phyloP scores from a whole-genome alignment of 2,329 filamentous ascomycete genomes.

The Aplosporella prunicola region DNA sequence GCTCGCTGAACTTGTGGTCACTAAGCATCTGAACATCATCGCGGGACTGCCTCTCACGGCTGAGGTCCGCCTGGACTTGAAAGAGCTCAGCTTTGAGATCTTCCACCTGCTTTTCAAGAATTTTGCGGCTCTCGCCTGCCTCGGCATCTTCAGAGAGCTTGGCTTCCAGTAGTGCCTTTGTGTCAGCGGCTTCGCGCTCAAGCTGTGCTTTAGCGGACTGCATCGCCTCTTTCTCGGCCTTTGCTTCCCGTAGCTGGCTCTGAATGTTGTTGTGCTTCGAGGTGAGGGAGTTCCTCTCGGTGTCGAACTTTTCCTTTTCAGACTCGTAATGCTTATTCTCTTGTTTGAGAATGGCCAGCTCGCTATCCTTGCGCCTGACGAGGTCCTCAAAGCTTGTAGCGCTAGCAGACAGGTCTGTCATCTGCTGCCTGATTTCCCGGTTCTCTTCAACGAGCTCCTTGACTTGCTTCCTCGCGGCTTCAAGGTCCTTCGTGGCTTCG shows the following conservation, averaged over 20 bases:
- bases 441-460: constrained; percentile 73
- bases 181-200: constrained; percentile 80
- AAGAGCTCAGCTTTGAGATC: constrained; percentile 81
- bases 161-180: constrained; percentile 75
- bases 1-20: constrained; percentile 73
- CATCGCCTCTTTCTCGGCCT: constrained; percentile 81
- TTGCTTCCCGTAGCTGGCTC: constrained; percentile 67
- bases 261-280: constrained; percentile 73
- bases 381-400: constrained; percentile 94
- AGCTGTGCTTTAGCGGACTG: constrained; percentile 75
- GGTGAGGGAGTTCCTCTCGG: constrained; percentile 62
- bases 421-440: constrained; percentile 69
- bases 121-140: constrained; percentile 65
- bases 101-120: constrained; percentile 78
- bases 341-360: constrained; percentile 71
- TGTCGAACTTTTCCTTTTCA: constrained; percentile 68
- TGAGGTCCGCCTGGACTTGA: constrained; percentile 77
- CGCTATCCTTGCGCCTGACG: constrained; percentile 87
- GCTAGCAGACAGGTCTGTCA: constrained; percentile 78
- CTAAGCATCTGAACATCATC: constrained; percentile 87
- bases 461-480: constrained; percentile 62
- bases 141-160: constrained; percentile 85
- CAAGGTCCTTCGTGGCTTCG: constrained; percentile 68
- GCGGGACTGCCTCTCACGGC: constrained; percentile 81
- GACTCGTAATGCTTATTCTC: constrained; percentile 77